phyloP scores from a whole-genome alignment of 768 basidiomycete species.

The Udeniomyces megalosporus region DNA sequence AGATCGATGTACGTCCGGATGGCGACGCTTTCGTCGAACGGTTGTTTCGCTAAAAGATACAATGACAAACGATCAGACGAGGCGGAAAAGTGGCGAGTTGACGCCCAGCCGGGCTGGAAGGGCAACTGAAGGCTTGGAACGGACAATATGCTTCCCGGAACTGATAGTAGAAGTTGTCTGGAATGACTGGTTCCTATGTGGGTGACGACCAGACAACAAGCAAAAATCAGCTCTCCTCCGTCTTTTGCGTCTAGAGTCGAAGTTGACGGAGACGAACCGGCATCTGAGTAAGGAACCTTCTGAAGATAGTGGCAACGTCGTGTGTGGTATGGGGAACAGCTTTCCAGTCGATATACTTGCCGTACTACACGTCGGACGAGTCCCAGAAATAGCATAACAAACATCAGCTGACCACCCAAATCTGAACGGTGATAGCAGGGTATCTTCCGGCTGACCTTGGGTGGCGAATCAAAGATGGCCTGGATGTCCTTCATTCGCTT shows the following conservation, averaged over 20 bases:
- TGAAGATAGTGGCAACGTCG: slow-evolving; percentile 91
- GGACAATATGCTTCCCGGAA: slow-evolving; percentile 65
- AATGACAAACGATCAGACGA: not conserved
- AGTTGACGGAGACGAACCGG: slow-evolving; percentile 70
- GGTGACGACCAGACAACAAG: no score
- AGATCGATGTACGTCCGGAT: slow-evolving; percentile 67
- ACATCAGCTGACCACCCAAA: no score
- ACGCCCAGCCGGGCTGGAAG: not conserved
- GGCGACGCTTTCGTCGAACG: slow-evolving; percentile 51
- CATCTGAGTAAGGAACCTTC: slow-evolving; percentile 90
- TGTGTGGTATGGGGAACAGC: slow-evolving; percentile 54
- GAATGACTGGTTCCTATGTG: slow-evolving; percentile 87
- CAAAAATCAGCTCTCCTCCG: no score
- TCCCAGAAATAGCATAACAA: no score
- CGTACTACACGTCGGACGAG: slow-evolving; percentile 45
- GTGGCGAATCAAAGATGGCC: slow-evolving; percentile 70
- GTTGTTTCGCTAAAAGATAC: slow-evolving; percentile 48
- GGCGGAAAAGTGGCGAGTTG: not conserved
- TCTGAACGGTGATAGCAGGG: not conserved
- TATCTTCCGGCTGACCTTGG: slow-evolving; percentile 41
- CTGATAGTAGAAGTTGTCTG: slow-evolving; percentile 38
- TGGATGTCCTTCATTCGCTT: slow-evolving; percentile 95
- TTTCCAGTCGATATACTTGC: slow-evolving; percentile 84
- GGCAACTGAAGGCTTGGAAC: slow-evolving; percentile 17
- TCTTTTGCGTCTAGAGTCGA: no score